Evolutionary conservation across 2,329 filamentous ascomycete genomes (phyloP).

Genomic region (Fusarium camptoceras): DNA sequence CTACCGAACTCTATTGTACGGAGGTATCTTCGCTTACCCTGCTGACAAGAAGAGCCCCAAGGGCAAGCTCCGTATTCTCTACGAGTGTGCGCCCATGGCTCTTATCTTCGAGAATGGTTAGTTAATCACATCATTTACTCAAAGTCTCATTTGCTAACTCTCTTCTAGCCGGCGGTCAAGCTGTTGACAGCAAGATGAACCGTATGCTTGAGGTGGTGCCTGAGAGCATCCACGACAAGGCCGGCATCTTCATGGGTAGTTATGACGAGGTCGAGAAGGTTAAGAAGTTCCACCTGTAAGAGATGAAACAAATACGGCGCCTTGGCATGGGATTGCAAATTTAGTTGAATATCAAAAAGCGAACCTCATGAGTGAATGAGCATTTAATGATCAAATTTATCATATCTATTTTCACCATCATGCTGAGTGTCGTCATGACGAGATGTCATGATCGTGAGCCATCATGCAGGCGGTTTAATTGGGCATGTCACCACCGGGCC

Average conservation of each 20-base stretch:
- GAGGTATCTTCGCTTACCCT: constrained; percentile 97
- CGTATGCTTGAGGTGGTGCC: constrained; percentile 91
- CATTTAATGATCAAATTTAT: constrained; percentile 43
- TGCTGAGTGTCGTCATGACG: constrained; percentile 24
- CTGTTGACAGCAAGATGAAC: constrained; percentile 89
- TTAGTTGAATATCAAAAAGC: constrained; percentile 40
- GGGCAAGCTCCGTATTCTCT: constrained; percentile 96
- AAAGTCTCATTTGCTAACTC: constrained; percentile 43
- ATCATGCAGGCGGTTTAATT: constrained; percentile 26
- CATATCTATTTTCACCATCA: constrained; percentile 20
- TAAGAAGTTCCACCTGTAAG: constrained; percentile 76
- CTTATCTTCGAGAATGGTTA: constrained; percentile 98
- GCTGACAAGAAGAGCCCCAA: constrained; percentile 98
- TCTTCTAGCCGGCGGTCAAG: constrained; percentile 83
- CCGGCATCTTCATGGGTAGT: constrained; percentile 96
- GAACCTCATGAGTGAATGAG: constrained; percentile 42
- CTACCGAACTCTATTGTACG: constrained; percentile 94
- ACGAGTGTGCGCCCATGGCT: constrained; percentile 99
- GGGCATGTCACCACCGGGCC: background rate
- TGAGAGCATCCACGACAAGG: constrained; percentile 93
- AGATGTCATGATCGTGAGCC: constrained; percentile 27
- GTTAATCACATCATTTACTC: constrained; percentile 47
- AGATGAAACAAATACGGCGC: constrained; percentile 11
- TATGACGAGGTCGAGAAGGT: constrained; percentile 97
- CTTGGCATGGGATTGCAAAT: constrained; percentile 35